Percentiles rank a stretch among this genome's conserved stretches.
Conservation (phyloP, 1,284 basidiomycete species). For the Tilletia setariae region DNA sequence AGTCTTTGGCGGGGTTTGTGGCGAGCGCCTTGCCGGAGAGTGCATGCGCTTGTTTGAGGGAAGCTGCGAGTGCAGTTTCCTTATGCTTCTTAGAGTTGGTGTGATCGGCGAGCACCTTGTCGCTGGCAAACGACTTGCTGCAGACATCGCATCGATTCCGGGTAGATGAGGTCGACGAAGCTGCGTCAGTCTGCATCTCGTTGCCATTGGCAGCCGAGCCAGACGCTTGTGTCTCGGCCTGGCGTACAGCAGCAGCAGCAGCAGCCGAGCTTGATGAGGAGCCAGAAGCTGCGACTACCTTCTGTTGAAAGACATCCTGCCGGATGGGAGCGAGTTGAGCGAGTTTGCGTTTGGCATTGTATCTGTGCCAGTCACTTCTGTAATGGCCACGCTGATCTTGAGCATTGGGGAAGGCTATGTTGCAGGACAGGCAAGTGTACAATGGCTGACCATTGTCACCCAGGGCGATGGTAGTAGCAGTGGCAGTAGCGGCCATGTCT, state of each 20-base stretch:
- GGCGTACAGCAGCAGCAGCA: background rate
- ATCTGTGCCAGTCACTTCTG: slow-evolving; percentile 89
- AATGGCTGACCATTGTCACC: slow-evolving; percentile 34
- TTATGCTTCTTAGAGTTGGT: slow-evolving; percentile 85
- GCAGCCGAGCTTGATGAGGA: background rate
- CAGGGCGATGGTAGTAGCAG: slow-evolving; percentile 21
- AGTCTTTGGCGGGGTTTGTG: background rate
- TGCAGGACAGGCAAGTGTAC: slow-evolving; percentile 83
- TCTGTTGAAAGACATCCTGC: slow-evolving; percentile 76
- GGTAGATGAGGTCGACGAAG: background rate
- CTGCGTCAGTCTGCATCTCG: background rate
- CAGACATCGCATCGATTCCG: background rate
- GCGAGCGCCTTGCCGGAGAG: too few relatives aligned
- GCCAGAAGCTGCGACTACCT: slow-evolving; percentile 64
- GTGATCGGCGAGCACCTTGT: slow-evolving; percentile 85
- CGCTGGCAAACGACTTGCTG: slow-evolving; percentile 84
- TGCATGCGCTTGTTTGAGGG: slow-evolving; percentile 1
- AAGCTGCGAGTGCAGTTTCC: slow-evolving; percentile 56
- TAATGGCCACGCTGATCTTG: slow-evolving; percentile 88
- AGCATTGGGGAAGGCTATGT: slow-evolving; percentile 79
- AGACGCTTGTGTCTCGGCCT: background rate
- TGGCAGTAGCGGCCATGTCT: background rate
- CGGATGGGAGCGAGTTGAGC: slow-evolving; percentile 85
- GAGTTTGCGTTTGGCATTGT: slow-evolving; percentile 96
- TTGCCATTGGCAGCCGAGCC: background rate